Percentiles rank a stretch among this genome's conserved stretches.
These are phyloP conservation scores for Mycena alexandri DNA, from an alignment of 768 basidiomycete genomes.

Conservation along the genomic window DNA sequence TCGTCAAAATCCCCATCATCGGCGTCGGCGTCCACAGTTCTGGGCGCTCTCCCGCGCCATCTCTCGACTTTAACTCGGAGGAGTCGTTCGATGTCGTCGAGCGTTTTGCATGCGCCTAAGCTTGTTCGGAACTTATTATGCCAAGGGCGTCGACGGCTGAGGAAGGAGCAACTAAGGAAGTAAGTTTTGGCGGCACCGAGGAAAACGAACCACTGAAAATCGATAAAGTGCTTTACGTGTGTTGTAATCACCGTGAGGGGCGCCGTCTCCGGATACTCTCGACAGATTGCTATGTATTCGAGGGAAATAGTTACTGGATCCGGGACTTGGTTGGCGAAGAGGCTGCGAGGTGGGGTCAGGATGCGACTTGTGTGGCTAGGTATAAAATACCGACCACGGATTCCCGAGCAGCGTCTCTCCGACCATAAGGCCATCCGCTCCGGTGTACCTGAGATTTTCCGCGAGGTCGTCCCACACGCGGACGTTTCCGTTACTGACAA, in stretches of 20 bases:
- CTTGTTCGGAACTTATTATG: slow-evolving; percentile 66
- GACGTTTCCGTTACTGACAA: slow-evolving; percentile 87
- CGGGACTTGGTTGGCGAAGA: slow-evolving; percentile 67
- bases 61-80: slow-evolving; percentile 53
- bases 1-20: slow-evolving; percentile 37
- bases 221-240: slow-evolving; percentile 77
- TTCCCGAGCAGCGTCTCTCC: slow-evolving; percentile 83
- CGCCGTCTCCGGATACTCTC: slow-evolving; percentile 62
- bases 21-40: slow-evolving; percentile 34
- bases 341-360: slow-evolving; percentile 50
- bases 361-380: not conserved
- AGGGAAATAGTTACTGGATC: slow-evolving; percentile 76
- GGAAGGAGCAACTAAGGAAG: slow-evolving; percentile 10
- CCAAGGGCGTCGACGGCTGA: slow-evolving; percentile 66
- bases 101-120: slow-evolving; percentile 54
- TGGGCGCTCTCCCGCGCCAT: slow-evolving; percentile 60
- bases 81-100: slow-evolving; percentile 56
- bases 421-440: slow-evolving; percentile 84
- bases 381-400: slow-evolving; percentile 66
- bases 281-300: slow-evolving; percentile 77
- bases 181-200: slow-evolving; percentile 23
- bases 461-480: slow-evolving; percentile 68
- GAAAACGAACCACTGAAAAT: slow-evolving; percentile 68
- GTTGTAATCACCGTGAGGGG: slow-evolving; percentile 65
- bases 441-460: slow-evolving; percentile 65